phyloP scores from a whole-genome alignment of 441 rosid species.

The Rhodomyrtus psidioides region DNA sequence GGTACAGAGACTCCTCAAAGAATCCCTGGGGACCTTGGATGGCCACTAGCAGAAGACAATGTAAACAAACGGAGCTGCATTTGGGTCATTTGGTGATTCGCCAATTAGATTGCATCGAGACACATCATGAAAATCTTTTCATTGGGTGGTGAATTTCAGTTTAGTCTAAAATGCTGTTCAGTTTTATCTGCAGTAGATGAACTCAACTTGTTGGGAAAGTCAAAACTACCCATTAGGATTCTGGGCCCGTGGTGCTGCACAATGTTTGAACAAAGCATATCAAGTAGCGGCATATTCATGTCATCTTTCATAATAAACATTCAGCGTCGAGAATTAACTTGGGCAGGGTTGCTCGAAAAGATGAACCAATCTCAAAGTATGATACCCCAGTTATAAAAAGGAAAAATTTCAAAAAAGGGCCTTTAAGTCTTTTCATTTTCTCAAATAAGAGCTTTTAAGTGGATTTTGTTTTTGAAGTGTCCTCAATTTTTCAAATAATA shows the following conservation, averaged over 20 bases:
- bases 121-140: neutral
- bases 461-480: too few species aligned
- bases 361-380: neutral
- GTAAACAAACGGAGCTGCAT: neutral
- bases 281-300: neutral
- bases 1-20: slow-evolving; percentile 60
- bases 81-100: neutral
- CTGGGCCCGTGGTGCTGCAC: neutral
- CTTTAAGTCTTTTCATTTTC: too few species aligned
- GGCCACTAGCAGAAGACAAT: slow-evolving; percentile 28
- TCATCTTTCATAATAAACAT: neutral
- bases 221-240: neutral
- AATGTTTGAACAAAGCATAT: neutral
- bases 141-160: neutral
- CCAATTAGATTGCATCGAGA: neutral
- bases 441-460: too few species aligned
- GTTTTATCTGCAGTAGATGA: neutral
- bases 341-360: neutral
- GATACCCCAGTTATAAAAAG: neutral
- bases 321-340: neutral
- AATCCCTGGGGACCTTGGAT: slow-evolving; percentile 61
- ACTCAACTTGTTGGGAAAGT: neutral
- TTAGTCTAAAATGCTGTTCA: neutral
- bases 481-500: too few species aligned
- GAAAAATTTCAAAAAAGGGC: too few species aligned